Conservation (phyloP, 768 basidiomycete species). For the Phlegmacium glaucopus region DNA sequence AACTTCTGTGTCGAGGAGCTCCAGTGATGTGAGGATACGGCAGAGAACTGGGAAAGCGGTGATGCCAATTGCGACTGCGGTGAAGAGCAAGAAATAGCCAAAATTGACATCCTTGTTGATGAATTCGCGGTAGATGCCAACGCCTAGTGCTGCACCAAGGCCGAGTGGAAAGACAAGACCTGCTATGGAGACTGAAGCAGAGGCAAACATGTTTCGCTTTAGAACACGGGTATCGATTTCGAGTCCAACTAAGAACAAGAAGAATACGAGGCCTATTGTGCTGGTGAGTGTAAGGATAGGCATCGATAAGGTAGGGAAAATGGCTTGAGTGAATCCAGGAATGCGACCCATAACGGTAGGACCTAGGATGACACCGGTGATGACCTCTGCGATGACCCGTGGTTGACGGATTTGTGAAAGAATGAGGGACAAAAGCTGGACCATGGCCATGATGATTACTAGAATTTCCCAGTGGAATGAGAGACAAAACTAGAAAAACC, state of each 20-base stretch:
- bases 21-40: constrained; percentile 80
- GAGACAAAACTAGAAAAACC: neutral
- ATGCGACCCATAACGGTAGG: constrained; percentile 77
- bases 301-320: constrained; percentile 64
- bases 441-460: constrained; percentile 81
- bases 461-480: constrained; percentile 11
- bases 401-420: constrained; percentile 79
- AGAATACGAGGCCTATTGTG: constrained; percentile 73
- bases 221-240: constrained; percentile 78
- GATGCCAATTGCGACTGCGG: constrained; percentile 78
- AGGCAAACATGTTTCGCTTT: constrained; percentile 56
- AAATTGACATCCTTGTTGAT: constrained; percentile 54
- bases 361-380: constrained; percentile 87
- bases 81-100: constrained; percentile 83
- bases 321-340: constrained; percentile 58
- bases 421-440: constrained; percentile 64
- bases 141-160: constrained; percentile 68
- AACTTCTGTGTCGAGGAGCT: constrained; percentile 81
- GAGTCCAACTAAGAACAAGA: constrained; percentile 81
- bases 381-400: constrained; percentile 89
- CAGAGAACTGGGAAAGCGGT: constrained; percentile 83
- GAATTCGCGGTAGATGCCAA: constrained; percentile 75
- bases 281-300: constrained; percentile 67
- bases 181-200: constrained; percentile 56
- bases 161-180: constrained; percentile 80